Evolutionary conservation across 1,284 basidiomycete genomes (phyloP).

Genomic region (Heterobasidion parviporum): DNA sequence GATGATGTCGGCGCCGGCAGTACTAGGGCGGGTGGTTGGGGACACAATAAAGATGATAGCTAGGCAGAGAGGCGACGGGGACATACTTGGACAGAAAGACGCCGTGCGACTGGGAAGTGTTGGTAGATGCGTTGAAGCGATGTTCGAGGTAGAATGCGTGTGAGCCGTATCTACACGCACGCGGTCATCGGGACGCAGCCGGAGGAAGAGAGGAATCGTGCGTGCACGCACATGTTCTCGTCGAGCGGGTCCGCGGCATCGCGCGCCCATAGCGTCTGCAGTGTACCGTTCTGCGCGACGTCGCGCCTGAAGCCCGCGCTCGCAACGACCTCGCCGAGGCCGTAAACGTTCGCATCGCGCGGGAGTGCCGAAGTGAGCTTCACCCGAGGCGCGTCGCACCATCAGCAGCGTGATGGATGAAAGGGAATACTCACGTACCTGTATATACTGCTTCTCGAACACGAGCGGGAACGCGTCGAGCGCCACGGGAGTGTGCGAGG

Average conservation of each 20-base stretch:
- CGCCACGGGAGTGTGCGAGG: conserved; percentile 34
- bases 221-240: conserved; percentile 43
- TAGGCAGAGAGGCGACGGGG: conserved; percentile 2
- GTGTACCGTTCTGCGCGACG: conserved; percentile 44
- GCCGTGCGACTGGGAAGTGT: conserved; percentile 52
- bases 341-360: conserved; percentile 64
- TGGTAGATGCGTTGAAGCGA: conserved; percentile 40
- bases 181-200: not conserved
- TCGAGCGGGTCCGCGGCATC: conserved; percentile 54
- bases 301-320: conserved; percentile 61
- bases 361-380: conserved; percentile 62
- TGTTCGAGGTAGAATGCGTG: conserved; percentile 67
- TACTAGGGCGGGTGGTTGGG: conserved; percentile 11
- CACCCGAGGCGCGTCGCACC: conserved; percentile 4
- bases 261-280: conserved; percentile 68
- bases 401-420: not conserved
- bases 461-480: conserved; percentile 57
- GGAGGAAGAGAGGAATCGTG: conserved; percentile 5
- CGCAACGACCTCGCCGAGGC: conserved; percentile 67
- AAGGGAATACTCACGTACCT: conserved; percentile 21
- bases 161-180: conserved; percentile 50
- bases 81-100: conserved; percentile 57
- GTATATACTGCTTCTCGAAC: conserved; percentile 71
- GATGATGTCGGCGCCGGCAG: conserved; percentile 59
- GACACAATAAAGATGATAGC: too few relatives aligned